Evolutionary conservation across 192 early-diverging fungal species (phyloP), one percentile per base, ranked within the genome.

Genomic region (Dissophora globulifera): DNA sequence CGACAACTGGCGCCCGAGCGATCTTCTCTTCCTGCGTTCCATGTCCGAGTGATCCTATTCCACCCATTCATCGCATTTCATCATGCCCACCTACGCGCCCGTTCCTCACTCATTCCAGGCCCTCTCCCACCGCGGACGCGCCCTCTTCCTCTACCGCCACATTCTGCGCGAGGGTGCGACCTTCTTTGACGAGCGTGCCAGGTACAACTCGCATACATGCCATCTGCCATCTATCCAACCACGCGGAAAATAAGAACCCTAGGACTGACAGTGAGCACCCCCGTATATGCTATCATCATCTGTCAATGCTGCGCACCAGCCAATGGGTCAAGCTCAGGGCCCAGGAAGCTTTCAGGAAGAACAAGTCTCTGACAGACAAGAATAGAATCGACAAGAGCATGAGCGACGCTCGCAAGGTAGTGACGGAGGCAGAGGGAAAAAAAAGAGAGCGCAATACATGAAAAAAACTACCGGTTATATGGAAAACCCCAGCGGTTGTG

Each of bases 171-270:
- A 76, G n/a, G 63, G 63, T 16, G 56, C 64, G 1, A 42, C 17
- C 8, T 76, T 76, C 52, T 76, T 76, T 62, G 72, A 76, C 38
- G 72, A 76, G 26, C 63, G 72, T 12, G 52, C 72, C 47, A 76
- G 72, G 72, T 66, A 56, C 38, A 9, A 30, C 23, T 31, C 1
- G 0, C 17, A 11, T 30, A 43, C 49, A 45, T 51, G 35, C n/a
- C n/a, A n/a, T n/a, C n/a, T n/a, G n/a, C n/a, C n/a, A n/a, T n/a
- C n/a, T n/a, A n/a, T n/a, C n/a, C n/a, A n/a, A n/a, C n/a, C n/a
- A n/a, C n/a, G n/a, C n/a, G n/a, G n/a, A n/a, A n/a, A n/a, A n/a
- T n/a, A n/a, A n/a, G n/a, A n/a, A n/a, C n/a, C n/a, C n/a, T n/a
- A n/a, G n/a, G n/a, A n/a, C n/a, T n/a, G n/a, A n/a, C n/a, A n/a